Percentiles rank a stretch among this genome's conserved stretches.
These are phyloP conservation scores for Pseudozyma hubeiensis DNA, from an alignment of 1,284 basidiomycete genomes.

Conservation along the genomic window DNA sequence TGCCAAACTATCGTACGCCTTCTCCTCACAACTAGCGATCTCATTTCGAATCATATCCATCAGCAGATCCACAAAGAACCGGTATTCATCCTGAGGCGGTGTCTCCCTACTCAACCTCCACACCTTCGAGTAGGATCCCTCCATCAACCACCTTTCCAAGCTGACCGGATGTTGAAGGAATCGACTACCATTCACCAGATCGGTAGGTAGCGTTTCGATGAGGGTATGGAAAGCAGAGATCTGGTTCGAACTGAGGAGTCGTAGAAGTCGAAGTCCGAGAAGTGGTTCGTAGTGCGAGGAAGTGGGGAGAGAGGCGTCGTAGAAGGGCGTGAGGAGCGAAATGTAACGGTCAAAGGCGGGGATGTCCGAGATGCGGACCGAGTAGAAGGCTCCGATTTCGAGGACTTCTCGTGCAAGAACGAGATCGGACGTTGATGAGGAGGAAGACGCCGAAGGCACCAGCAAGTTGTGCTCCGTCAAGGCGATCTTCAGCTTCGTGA, in stretches of 20 bases:
- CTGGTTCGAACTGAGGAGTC: slow-evolving; percentile 92
- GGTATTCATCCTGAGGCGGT: slow-evolving; percentile 79
- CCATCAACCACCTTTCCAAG: slow-evolving; percentile 95
- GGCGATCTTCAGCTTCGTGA: slow-evolving; percentile 74
- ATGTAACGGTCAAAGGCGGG: slow-evolving; percentile 95
- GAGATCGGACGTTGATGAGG: slow-evolving; percentile 16
- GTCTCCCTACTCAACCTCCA: slow-evolving; percentile 88
- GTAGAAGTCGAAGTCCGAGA: slow-evolving; percentile 91
- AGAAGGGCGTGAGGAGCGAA: slow-evolving; percentile 90
- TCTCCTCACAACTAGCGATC: slow-evolving; percentile 91
- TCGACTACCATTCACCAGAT: slow-evolving; percentile 49
- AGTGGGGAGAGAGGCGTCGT: slow-evolving; percentile 78
- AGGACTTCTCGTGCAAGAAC: slow-evolving; percentile 82
- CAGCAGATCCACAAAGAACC: slow-evolving; percentile 87
- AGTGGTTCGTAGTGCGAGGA: slow-evolving; percentile 89
- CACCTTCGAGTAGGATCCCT: slow-evolving; percentile 96
- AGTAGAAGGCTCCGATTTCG: slow-evolving; percentile 93
- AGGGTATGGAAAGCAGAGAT: slow-evolving; percentile 99
- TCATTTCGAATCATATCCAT: slow-evolving; percentile 95
- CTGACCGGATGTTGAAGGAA: slow-evolving; percentile 68
- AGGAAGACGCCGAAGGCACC: slow-evolving; percentile 71
- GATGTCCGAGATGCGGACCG: slow-evolving; percentile 86
- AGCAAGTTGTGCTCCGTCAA: slow-evolving; percentile 82
- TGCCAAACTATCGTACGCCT: slow-evolving; percentile 86
- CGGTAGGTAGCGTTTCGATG: slow-evolving; percentile 82